Conservation (phyloP, 2,329 filamentous ascomycete genomes). For the Xylariaceae sp. region DNA sequence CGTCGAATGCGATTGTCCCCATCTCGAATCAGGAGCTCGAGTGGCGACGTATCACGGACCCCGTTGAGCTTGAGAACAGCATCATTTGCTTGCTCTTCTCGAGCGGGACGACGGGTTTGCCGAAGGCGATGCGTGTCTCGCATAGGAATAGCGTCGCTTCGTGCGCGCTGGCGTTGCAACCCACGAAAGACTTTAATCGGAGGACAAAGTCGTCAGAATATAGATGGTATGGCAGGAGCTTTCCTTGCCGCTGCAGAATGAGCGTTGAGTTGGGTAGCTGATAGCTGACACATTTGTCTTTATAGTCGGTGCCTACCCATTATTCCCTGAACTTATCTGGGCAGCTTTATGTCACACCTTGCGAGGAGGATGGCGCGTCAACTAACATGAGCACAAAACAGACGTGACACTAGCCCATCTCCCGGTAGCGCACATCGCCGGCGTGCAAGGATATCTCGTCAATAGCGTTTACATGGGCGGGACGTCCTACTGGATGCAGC, state of each 20-base stretch:
- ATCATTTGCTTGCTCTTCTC: conserved; percentile 42
- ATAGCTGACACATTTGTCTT: conserved; percentile 19
- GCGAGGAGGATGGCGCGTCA: no score
- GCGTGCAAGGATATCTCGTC: conserved; percentile 40
- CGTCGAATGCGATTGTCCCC: conserved; percentile 26
- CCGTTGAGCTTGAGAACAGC: conserved; percentile 35
- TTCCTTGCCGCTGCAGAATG: background rate
- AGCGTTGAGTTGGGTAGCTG: background rate
- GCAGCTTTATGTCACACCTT: no score
- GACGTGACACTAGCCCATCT: conserved; percentile 32
- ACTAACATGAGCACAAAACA: background rate
- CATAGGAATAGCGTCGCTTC: conserved; percentile 41
- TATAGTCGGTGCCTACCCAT: conserved; percentile 9
- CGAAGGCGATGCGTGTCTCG: conserved; percentile 43
- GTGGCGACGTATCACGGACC: conserved; percentile 52
- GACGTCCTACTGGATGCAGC: conserved; percentile 57
- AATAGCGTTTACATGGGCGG: conserved; percentile 38
- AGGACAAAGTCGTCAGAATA: conserved; percentile 22
- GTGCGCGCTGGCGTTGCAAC: conserved; percentile 27
- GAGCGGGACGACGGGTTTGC: conserved; percentile 44
- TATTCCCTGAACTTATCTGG: background rate
- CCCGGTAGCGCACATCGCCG: conserved; percentile 43
- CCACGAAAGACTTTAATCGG: conserved; percentile 27
- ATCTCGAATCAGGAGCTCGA: conserved; percentile 36
- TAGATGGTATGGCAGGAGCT: conserved; percentile 21